phyloP scores from a whole-genome alignment of 73 alveolate species.

The Uronychia binucleata region DNA sequence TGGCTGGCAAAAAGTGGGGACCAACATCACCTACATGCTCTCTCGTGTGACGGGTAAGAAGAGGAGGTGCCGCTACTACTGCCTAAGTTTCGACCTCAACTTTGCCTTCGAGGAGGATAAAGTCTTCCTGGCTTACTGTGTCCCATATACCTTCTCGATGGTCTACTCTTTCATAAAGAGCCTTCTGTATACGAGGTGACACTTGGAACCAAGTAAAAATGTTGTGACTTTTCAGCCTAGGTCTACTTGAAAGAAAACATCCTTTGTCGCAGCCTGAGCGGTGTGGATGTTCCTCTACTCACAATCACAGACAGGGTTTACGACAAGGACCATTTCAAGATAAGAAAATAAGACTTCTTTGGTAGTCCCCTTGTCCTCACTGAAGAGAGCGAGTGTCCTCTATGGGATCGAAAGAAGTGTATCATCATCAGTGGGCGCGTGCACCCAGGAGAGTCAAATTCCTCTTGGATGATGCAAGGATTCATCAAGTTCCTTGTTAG shows the following conservation, averaged over 20 bases:
- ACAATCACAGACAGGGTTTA: constrained; percentile 18
- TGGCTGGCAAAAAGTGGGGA: constrained; percentile 9
- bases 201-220: not conserved
- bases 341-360: not conserved
- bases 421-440: constrained; percentile 84
- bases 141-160: constrained; percentile 37
- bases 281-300: constrained; percentile 51
- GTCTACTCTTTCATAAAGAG: not conserved
- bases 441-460: constrained; percentile 94
- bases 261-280: constrained; percentile 41
- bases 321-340: not conserved
- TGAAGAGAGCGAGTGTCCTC: constrained; percentile 22
- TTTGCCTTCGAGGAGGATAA: constrained; percentile 20
- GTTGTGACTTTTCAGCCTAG: not conserved
- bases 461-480: constrained; percentile 88
- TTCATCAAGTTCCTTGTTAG: constrained; percentile 75
- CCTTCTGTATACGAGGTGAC: not conserved
- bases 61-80: not conserved
- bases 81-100: constrained; percentile 19
- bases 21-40: not conserved
- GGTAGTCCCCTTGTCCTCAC: not conserved
- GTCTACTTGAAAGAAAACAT: constrained; percentile 5
- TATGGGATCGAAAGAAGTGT: constrained; percentile 57
- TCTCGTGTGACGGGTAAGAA: not conserved
- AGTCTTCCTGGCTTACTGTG: constrained; percentile 33